These are phyloP conservation scores for Endocladia muricata DNA, from an alignment of 31 red algal species.

Conservation along the genomic window DNA sequence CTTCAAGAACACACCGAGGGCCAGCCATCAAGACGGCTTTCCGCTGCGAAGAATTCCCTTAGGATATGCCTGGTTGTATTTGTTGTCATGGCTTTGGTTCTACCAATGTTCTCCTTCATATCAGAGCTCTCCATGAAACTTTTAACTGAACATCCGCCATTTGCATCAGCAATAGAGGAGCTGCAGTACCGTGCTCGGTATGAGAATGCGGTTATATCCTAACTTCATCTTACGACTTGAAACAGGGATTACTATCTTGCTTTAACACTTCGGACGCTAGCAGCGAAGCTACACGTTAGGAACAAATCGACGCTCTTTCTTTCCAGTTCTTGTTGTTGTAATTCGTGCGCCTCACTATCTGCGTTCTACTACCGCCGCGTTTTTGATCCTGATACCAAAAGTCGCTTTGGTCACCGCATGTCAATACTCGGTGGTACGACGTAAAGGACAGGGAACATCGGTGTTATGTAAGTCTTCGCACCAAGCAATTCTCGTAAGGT, in stretches of 20 bases:
- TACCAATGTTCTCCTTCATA: neutral
- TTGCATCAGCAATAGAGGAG: neutral
- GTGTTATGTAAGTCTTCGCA: conserved; percentile 57
- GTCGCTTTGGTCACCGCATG: conserved; percentile 10
- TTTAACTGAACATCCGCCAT: neutral
- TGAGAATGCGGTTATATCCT: neutral
- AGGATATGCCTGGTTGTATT: neutral
- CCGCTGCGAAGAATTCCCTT: neutral
- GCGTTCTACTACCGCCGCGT: neutral
- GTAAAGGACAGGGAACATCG: conserved; percentile 70
- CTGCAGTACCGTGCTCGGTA: neutral
- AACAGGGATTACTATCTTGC: too few relatives aligned
- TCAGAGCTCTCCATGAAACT: neutral
- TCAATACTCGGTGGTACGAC: conserved; percentile 57
- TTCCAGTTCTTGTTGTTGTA: too few relatives aligned
- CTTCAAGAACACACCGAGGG: neutral
- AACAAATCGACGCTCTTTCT: too few relatives aligned
- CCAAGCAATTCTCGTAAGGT: conserved; percentile 29
- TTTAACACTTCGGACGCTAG: too few relatives aligned
- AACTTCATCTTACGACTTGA: too few relatives aligned
- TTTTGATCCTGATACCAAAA: neutral
- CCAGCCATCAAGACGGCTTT: neutral
- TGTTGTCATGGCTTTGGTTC: neutral
- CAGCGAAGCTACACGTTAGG: too few relatives aligned
- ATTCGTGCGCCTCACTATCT: too few relatives aligned